Conservation (phyloP, 768 basidiomycete species). For the Gloeostereum incarnatum region DNA sequence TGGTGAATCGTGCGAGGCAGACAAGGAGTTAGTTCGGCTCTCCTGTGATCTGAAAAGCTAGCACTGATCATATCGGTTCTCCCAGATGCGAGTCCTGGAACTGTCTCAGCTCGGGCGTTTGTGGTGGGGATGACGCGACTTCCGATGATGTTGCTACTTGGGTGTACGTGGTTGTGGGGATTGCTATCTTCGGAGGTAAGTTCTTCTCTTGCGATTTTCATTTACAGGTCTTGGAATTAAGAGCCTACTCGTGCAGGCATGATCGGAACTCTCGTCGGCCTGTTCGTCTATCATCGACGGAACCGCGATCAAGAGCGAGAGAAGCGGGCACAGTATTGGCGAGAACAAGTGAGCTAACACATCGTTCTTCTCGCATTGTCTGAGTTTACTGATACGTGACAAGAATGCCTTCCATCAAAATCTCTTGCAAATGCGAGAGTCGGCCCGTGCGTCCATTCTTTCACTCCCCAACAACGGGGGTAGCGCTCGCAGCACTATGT, state of each 20-base stretch:
- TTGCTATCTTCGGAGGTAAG: constrained; percentile 69
- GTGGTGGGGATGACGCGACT: constrained; percentile 49
- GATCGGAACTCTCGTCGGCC: constrained; percentile 53
- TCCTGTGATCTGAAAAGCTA: not conserved
- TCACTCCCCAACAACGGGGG: constrained; percentile 37
- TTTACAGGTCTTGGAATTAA: not conserved
- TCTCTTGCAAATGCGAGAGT: constrained; percentile 70
- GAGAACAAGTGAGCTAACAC: constrained; percentile 56
- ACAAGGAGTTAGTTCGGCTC: constrained; percentile 48
- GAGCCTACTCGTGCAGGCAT: constrained; percentile 43
- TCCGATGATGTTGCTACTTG: constrained; percentile 56
- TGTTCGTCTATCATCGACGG: constrained; percentile 65
- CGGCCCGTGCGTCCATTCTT: constrained; percentile 57
- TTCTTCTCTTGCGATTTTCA: constrained; percentile 3
- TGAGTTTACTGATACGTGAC: constrained; percentile 4
- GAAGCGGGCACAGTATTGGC: constrained; percentile 84
- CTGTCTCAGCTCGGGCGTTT: constrained; percentile 52
- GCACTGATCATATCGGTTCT: constrained; percentile 1
- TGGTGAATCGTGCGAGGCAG: constrained; percentile 49
- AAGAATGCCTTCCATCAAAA: constrained; percentile 78
- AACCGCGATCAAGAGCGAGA: constrained; percentile 71
- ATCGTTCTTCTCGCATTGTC: constrained; percentile 1
- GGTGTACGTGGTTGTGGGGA: constrained; percentile 64
- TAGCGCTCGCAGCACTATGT: constrained; percentile 40
- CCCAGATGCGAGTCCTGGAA: constrained; percentile 69